phyloP scores from a whole-genome alignment of 352 stramenopile species.

The Elongisporangium senticosum region DNA sequence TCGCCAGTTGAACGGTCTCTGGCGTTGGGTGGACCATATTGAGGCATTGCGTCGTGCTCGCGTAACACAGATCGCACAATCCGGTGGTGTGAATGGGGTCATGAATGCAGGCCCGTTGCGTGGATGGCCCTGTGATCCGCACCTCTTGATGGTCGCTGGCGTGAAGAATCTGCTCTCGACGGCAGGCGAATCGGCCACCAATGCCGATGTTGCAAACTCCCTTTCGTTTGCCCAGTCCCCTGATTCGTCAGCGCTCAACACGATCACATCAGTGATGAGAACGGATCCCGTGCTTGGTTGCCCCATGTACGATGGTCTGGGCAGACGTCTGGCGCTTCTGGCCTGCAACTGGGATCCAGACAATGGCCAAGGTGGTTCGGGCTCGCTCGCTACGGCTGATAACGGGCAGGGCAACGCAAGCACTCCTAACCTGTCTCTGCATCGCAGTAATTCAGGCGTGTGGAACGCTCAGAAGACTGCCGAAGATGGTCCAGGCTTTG shows the following conservation, averaged over 20 bases:
- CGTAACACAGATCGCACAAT: conserved; percentile 47
- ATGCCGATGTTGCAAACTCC: conserved; percentile 4
- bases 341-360: conserved; percentile 85
- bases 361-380: conserved; percentile 29
- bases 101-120: conserved; percentile 38
- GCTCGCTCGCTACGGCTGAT: conserved; percentile 4
- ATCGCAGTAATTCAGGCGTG: conserved; percentile 59
- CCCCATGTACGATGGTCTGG: conserved; percentile 67
- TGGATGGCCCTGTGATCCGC: conserved; percentile 69
- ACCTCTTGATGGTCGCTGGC: conserved; percentile 49
- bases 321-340: conserved; percentile 55
- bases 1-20: conserved; percentile 56
- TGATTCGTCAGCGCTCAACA: neutral
- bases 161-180: conserved; percentile 60
- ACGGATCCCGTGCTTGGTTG: conserved; percentile 65
- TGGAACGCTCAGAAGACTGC: conserved; percentile 59
- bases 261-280: conserved; percentile 46
- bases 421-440: conserved; percentile 26
- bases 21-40: conserved; percentile 83
- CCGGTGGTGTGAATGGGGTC: conserved; percentile 16
- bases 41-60: conserved; percentile 64
- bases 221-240: conserved; percentile 6
- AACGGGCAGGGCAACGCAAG: conserved; percentile 24
- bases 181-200: conserved; percentile 12
- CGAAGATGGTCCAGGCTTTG: conserved; percentile 40